These are phyloP conservation scores for Discostella pseudostelligera DNA, from an alignment of 108 stramenopile species.

Conservation along the genomic window DNA sequence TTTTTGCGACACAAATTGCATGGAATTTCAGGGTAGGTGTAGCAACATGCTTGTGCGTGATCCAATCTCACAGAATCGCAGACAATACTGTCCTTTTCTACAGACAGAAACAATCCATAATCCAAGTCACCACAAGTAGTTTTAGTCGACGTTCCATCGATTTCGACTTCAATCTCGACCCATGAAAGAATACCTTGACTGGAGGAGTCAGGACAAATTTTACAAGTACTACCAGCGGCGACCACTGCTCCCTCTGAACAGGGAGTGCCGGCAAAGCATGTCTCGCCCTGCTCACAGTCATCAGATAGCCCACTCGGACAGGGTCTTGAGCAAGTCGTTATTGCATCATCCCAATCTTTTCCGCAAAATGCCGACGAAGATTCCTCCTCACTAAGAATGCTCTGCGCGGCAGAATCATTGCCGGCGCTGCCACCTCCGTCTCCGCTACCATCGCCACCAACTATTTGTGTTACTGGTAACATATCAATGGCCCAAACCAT, in stretches of 20 bases:
- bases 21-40: slow-evolving; percentile 31
- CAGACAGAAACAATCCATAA: slow-evolving; percentile 27
- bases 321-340: slow-evolving; percentile 28
- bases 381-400: slow-evolving; percentile 25
- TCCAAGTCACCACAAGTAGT: slow-evolving; percentile 44
- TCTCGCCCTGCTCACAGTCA: slow-evolving; percentile 39
- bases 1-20: slow-evolving; percentile 39
- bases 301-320: slow-evolving; percentile 40
- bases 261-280: slow-evolving; percentile 40
- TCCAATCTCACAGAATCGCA: slow-evolving; percentile 38
- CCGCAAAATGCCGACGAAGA: slow-evolving; percentile 37
- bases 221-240: slow-evolving; percentile 27
- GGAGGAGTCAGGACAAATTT: slow-evolving; percentile 45
- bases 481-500: slow-evolving; percentile 50
- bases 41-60: slow-evolving; percentile 27
- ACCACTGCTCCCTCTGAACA: slow-evolving; percentile 32
- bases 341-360: slow-evolving; percentile 34
- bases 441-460: slow-evolving; percentile 7
- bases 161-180: slow-evolving; percentile 39
- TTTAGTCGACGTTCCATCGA: slow-evolving; percentile 34
- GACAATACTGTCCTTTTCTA: slow-evolving; percentile 27
- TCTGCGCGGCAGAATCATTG: slow-evolving; percentile 9
- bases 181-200: slow-evolving; percentile 38
- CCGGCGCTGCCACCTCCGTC: slow-evolving; percentile 1
- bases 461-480: slow-evolving; percentile 24